Evolutionary conservation across 495 filamentous ascomycete genomes (phyloP).

Genomic region (Penicillium antarcticum): DNA sequence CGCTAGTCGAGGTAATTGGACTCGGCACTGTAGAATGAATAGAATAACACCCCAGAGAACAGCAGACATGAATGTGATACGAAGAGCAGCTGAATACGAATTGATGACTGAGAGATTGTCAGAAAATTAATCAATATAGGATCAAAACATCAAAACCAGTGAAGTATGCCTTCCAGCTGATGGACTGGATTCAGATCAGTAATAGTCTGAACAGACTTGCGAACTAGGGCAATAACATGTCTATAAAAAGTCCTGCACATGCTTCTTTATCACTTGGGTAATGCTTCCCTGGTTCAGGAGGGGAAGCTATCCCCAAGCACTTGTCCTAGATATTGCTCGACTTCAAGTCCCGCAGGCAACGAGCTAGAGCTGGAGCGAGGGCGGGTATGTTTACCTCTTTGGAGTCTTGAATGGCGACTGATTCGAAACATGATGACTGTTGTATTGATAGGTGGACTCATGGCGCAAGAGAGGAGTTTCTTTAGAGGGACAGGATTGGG

Average conservation of each 20-base stretch:
- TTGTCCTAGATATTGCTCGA: constrained; percentile 29
- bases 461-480: constrained; percentile 18
- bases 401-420: constrained; percentile 5
- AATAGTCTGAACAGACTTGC: constrained; percentile 53
- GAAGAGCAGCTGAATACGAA: constrained; percentile 57
- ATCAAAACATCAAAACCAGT: neutral
- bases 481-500: constrained; percentile 9
- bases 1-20: constrained; percentile 54
- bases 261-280: constrained; percentile 13
- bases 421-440: constrained; percentile 5
- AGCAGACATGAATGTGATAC: constrained; percentile 51
- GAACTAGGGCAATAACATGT: constrained; percentile 50
- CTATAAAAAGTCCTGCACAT: constrained; percentile 39
- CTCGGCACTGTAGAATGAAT: constrained; percentile 44
- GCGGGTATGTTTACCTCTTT: constrained; percentile 24
- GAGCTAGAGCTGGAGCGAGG: constrained; percentile 27
- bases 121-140: constrained; percentile 9
- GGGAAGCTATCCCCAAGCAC: constrained; percentile 5
- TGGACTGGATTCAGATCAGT: constrained; percentile 45
- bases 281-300: too few relatives aligned
- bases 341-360: constrained; percentile 27
- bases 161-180: constrained; percentile 46
- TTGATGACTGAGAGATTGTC: constrained; percentile 45
- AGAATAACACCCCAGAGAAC: constrained; percentile 48
- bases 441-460: constrained; percentile 1